A percentile compares a stretch with the other conserved stretches of the same genome.
Conservation (phyloP, 2,329 filamentous ascomycete genomes). For the Cryphonectria carpinicola region DNA sequence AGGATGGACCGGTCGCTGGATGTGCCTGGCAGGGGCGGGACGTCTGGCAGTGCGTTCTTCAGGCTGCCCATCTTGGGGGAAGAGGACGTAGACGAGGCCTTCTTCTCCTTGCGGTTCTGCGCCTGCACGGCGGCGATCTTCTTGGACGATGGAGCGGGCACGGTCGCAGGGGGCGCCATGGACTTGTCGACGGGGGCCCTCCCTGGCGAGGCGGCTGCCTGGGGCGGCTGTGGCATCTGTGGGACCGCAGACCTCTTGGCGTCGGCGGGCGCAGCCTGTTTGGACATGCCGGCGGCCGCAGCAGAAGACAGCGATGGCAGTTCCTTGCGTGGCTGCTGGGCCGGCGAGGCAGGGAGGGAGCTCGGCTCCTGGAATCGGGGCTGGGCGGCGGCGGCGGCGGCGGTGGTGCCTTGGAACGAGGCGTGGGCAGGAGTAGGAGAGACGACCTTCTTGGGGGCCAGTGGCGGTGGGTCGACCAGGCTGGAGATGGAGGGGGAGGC, state of each 20-base stretch:
- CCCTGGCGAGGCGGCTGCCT: slow-evolving; percentile 25
- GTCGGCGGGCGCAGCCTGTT: slow-evolving; percentile 33
- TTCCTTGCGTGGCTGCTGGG: slow-evolving; percentile 34
- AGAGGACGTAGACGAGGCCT: slow-evolving; percentile 46
- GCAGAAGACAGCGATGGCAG: slow-evolving; percentile 33
- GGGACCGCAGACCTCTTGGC: slow-evolving; percentile 45
- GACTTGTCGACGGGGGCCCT: slow-evolving; percentile 22
- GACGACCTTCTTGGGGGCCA: slow-evolving; percentile 44
- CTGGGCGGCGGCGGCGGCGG: slow-evolving; percentile 24
- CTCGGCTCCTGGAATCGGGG: slow-evolving; percentile 37
- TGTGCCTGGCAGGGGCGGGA: slow-evolving; percentile 40
- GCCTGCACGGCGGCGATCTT: slow-evolving; percentile 50
- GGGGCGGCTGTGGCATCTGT: slow-evolving; percentile 36
- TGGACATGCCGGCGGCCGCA: slow-evolving; percentile 22
- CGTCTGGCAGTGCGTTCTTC: slow-evolving; percentile 49
- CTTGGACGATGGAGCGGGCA: slow-evolving; percentile 41
- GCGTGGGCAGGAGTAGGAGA: slow-evolving; percentile 45
- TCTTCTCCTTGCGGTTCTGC: slow-evolving; percentile 48
- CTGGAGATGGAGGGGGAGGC: slow-evolving; percentile 91
- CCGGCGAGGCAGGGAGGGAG: slow-evolving; percentile 39
- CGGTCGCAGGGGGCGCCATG: slow-evolving; percentile 28
- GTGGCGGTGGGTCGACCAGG: slow-evolving; percentile 70
- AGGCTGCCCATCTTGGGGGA: slow-evolving; percentile 55
- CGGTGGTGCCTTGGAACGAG: slow-evolving; percentile 36
- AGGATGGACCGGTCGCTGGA: slow-evolving; percentile 59